Base-by-base conservation (phyloP, 1,284 basidiomycete genomes). In the Sutorius eximius region DNA sequence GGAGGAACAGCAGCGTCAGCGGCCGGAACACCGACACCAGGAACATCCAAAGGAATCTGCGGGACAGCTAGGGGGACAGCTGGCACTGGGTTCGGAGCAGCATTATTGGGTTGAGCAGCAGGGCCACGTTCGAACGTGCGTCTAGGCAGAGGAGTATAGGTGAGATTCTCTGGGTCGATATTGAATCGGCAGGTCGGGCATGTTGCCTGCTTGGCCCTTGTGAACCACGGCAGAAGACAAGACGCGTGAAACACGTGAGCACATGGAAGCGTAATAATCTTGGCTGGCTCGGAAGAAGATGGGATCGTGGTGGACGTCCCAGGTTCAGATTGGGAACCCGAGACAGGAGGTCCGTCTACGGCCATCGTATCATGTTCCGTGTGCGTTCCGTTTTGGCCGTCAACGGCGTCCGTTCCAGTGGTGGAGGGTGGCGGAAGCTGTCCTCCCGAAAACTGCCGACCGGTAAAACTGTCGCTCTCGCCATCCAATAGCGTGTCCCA, bases 131-230 rank as follows among this genome's bases (percentile, higher is more conserved):
- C 54, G 22, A 69, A 67, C 32, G 48, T 18, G n/a, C 49, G 66
- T 43, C 61, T 61, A 20, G 64, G 45, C 16, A 40, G 57, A 5
- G 68, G 70, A 16, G 70, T 72, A 62, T 81, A 83, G 0, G 86
- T 88, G 45, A 89, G 66, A 49, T 84, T 84, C 50, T 89, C 83
- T 0, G 88, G 89, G 63, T 91, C 88, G 51, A 91, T 79, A 59
- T 91, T 85, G 62, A 91, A 91, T 57, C 89, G 75, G 70, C 89
- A 91, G 0, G 86, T 86, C 1, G 89, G 89, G 62, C 89, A 91
- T 1, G 89, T 91, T 29, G 89, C 90, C 59, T 87, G 86, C 44
- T 77, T 78, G 12, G 86, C 86, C 54, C 85, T 76, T 8, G 87
- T 82, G 68, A 91, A 91, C 89, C 89, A 91, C 0, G 89, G 89